Base-by-base conservation (phyloP, 2,329 filamentous ascomycete species). In the Pleoardoris graminearum region DNA sequence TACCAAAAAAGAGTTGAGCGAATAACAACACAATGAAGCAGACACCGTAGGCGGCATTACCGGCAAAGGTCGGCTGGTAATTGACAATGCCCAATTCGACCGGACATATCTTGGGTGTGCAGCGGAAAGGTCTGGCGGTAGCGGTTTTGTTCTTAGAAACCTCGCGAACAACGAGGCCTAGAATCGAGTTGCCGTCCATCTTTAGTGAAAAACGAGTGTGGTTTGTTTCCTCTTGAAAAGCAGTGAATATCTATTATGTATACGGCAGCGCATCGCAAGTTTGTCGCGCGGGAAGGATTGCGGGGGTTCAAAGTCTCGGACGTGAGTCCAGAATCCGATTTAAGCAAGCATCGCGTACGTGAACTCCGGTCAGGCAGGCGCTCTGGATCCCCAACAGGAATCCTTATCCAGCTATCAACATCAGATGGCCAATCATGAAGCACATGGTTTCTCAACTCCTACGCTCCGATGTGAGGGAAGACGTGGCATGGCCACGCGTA, bases 21-120 rank as follows among this genome's bases (percentile, higher is more conserved):
- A 79, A 27, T 1, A 79, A 69, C 17, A 79, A 66, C 3, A 79
- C 11, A 30, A 70, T 75, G 65, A 82, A 82, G 61, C 78, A 73
- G 32, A 75, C 68, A 0, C 77, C 59, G 66, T 81, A 82, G 65
- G 81, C 75, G 48, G 76, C 63, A 58, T 82, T 83, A n/a, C 78
- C 80, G 6, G 70, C 70, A 0, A 81, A 66, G 29, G 69, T 76
- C 0, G 82, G 82, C 30, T 77, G 73, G 64, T 85, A 85, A 25
- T 76, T 70, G 57, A 83, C 79, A 8, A 74, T 76, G 2, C 76
- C 79, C 25, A 69, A 73, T 45, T 73, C 57, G n/a, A 79, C 69
- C 0, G 77, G 74, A 54, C 79, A 81, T 29, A 16, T 29, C 3
- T 73, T 70, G 3, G 17, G 23, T 16, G 35, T 38, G 33, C 44